Evolutionary conservation across 352 stramenopile genomes (phyloP).

Genomic region (Thalassiosira delicatula): DNA sequence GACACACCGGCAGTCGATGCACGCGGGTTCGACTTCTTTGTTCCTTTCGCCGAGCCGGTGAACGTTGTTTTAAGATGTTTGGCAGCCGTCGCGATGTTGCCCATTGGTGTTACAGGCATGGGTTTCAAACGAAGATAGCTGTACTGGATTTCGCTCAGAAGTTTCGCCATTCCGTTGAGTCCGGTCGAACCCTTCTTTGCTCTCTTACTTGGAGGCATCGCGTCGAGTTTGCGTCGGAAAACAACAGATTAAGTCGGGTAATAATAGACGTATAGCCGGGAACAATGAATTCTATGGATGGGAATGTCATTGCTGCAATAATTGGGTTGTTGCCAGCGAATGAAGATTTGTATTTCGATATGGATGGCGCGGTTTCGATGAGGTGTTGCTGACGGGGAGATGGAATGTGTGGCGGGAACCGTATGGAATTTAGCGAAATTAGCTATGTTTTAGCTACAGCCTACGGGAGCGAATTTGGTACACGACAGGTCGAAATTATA

Average conservation of each 20-base stretch:
- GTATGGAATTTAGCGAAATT: not conserved
- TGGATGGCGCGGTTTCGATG: constrained; percentile 3
- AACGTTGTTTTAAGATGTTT: not conserved
- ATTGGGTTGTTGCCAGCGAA: too few relatives aligned
- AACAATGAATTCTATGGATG: not conserved
- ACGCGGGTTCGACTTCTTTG: not conserved
- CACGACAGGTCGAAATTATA: not conserved
- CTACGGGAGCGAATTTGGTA: not conserved
- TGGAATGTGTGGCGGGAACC: not conserved
- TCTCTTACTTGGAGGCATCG: not conserved
- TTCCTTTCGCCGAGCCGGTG: not conserved
- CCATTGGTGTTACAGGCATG: not conserved
- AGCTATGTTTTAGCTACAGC: constrained; percentile 3
- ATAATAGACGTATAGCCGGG: not conserved
- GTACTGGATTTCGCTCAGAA: not conserved
- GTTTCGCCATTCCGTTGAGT: not conserved
- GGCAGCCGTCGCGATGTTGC: not conserved
- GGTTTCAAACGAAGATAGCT: not conserved
- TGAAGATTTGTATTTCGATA: not conserved
- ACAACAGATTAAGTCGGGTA: not conserved
- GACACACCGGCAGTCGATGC: not conserved
- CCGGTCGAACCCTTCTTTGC: not conserved
- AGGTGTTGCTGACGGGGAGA: not conserved
- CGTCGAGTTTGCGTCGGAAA: not conserved
- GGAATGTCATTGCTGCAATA: not conserved